Base-by-base conservation (phyloP, 345 rosid species). In the Lagerstroemia speciosa region DNA sequence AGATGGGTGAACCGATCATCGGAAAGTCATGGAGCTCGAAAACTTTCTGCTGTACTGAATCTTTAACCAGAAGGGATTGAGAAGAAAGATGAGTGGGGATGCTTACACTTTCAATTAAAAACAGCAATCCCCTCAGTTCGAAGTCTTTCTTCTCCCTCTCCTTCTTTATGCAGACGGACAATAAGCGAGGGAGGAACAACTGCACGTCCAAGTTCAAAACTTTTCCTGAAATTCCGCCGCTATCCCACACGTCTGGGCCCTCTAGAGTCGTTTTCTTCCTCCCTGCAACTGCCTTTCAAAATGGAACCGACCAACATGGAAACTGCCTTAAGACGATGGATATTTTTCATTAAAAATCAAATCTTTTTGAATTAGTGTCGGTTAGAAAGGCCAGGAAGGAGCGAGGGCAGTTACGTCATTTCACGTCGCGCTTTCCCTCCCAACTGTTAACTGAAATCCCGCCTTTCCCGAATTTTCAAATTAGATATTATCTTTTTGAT, bases 181-280 rank as follows among this genome's bases (percentile, higher is more conserved):
- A 0, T n/a, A 41, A 20, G 22, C 7, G 27, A 31, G 27, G 6
- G 60, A 41, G 36, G 46, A 45, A 22, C 58, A 32, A 32, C 5
- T 24, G 34, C 26, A 30, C 2, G 11, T 16, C 8, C 48, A 62
- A 60, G 45, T 69, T 69, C 72, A 61, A 69, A 69, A 3, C 52
- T 69, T 69, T 60, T 24, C 41, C 4, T n/a, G 0, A 69, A 62
- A 62, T 69, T 30, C 60, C 67, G 36, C 72, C 37, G 65, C 65
- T 60, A 31, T 38, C 52, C 57, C 50, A 8, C 12, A 3, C 19
- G 22, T n/a, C 10, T 20, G 58, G 52, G 37, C 32, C 66, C 57
- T 40, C 1, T 4, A 9, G 15, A 27, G 20, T 69, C 57, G 12
- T 26, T 27, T 20, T 1, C 4, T 5, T 58, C 40, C 30, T 52